Conservation (phyloP, 2,329 filamentous ascomycete genomes). For the Talaromyces verruculosus region DNA sequence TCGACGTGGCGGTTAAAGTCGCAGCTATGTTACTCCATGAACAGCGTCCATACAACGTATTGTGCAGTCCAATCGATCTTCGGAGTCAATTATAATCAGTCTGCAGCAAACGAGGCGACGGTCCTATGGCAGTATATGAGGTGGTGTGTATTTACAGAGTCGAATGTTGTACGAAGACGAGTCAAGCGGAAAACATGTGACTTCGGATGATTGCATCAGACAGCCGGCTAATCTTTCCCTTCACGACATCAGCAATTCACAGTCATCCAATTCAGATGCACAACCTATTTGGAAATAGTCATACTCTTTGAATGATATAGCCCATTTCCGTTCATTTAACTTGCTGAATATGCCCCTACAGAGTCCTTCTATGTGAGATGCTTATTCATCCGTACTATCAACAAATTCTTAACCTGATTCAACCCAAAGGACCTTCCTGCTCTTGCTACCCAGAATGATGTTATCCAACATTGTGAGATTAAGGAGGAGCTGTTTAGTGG, state of each 20-base stretch:
- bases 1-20: constrained; percentile 12
- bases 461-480: not conserved
- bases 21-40: not conserved
- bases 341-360: too few species aligned
- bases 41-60: not conserved
- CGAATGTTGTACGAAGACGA: not conserved
- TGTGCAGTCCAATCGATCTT: not conserved
- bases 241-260: not conserved
- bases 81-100: not conserved
- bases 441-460: not conserved
- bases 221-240: not conserved
- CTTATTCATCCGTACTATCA: too few species aligned
- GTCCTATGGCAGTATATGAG: not conserved
- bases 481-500: too few species aligned
- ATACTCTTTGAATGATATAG: not conserved
- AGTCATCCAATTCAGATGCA: not conserved
- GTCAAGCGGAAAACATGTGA: not conserved
- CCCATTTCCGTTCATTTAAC: too few species aligned
- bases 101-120: not conserved
- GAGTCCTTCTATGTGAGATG: too few species aligned
- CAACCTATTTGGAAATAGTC: not conserved
- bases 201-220: not conserved
- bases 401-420: too few species aligned
- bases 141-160: not conserved
- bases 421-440: not conserved